A percentile compares a stretch with the other conserved stretches of the same genome.
These are phyloP conservation scores for Scytalidium lignicola DNA, from an alignment of 2,329 filamentous ascomycete genomes.

Conservation along the genomic window DNA sequence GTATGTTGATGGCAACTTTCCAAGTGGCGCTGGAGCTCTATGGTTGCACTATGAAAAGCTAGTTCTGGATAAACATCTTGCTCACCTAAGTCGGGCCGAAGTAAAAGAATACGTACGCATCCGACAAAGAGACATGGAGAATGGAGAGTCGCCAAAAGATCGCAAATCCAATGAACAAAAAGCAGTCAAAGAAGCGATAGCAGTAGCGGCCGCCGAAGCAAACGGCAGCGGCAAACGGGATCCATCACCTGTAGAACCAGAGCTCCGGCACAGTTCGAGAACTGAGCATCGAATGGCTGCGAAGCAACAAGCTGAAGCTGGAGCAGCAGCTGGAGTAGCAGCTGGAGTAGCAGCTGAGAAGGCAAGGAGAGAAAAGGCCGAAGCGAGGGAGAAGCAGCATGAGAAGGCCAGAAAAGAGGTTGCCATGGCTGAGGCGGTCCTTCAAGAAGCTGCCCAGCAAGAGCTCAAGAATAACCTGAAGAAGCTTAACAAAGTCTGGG, in stretches of 20 bases:
- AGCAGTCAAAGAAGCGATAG: conserved; percentile 19
- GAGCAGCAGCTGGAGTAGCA: conserved; percentile 4
- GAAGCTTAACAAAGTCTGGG: conserved; percentile 26
- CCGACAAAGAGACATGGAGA: conserved; percentile 53
- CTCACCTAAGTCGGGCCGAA: conserved; percentile 45
- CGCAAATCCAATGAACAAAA: conserved; percentile 39
- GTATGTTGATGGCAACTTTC: conserved; percentile 54
- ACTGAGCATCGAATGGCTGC: conserved; percentile 18
- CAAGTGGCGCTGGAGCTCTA: conserved; percentile 51
- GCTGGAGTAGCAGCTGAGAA: conserved; percentile 9
- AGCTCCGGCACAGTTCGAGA: conserved; percentile 22
- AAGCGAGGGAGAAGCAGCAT: conserved; percentile 18
- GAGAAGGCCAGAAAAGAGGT: conserved; percentile 24
- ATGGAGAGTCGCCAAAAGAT: conserved; percentile 44
- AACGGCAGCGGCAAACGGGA: conserved; percentile 5
- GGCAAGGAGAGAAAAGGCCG: conserved; percentile 18
- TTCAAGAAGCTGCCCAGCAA: conserved; percentile 18
- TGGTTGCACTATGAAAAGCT: conserved; percentile 62
- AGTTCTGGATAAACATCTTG: conserved; percentile 50
- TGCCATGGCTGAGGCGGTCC: conserved; percentile 18
- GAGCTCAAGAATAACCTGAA: conserved; percentile 26
- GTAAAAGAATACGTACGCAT: conserved; percentile 61
- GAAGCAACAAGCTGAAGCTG: conserved; percentile 17
- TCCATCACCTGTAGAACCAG: conserved; percentile 16
- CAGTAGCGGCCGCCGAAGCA: conserved; percentile 13